Conservation (phyloP, 805 yeast species). For the Scheffersomyces lignosus region DNA sequence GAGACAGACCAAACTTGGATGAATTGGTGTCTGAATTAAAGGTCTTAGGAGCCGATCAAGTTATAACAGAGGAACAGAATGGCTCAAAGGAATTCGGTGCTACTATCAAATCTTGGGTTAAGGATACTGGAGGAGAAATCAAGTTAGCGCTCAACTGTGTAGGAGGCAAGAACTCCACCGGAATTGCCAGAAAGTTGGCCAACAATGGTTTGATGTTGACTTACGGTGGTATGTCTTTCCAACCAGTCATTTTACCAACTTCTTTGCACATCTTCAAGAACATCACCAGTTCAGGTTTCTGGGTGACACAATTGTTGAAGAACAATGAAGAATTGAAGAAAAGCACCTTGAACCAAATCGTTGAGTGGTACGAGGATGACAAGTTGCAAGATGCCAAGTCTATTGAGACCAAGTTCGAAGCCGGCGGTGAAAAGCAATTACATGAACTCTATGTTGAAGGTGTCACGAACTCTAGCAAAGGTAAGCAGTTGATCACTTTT, state of each 20-base stretch:
- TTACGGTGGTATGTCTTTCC: slow-evolving; percentile 97
- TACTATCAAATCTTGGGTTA: slow-evolving; percentile 54
- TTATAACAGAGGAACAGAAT: slow-evolving; percentile 86
- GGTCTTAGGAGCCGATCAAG: slow-evolving; percentile 79
- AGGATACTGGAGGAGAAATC: slow-evolving; percentile 51
- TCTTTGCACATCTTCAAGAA: slow-evolving; percentile 88
- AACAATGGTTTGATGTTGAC: slow-evolving; percentile 78
- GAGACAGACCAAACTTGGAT: slow-evolving; percentile 82
- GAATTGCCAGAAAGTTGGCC: slow-evolving; percentile 79
- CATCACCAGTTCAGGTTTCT: slow-evolving; percentile 82
- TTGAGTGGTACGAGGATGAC: slow-evolving; percentile 44
- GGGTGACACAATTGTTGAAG: slow-evolving; percentile 69
- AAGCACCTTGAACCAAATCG: slow-evolving; percentile 35
- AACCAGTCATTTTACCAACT: slow-evolving; percentile 91
- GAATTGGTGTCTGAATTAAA: slow-evolving; percentile 52
- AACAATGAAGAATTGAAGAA: slow-evolving; percentile 34
- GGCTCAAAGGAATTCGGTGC: slow-evolving; percentile 64
- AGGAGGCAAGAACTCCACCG: slow-evolving; percentile 85
- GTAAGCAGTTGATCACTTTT: slow-evolving; percentile 39
- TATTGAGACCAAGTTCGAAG: slow-evolving; percentile 22
- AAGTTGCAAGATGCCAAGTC: slow-evolving; percentile 39
- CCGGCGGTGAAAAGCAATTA: slow-evolving; percentile 20
- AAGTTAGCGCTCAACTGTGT: slow-evolving; percentile 88
- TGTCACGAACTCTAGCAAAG: slow-evolving; percentile 31
- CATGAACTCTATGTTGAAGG: slow-evolving; percentile 30